Percentiles rank a stretch among this genome's conserved stretches.
Evolutionary conservation across 495 filamentous ascomycete genomes (phyloP).

Genomic region (Corynascus novoguineensis): DNA sequence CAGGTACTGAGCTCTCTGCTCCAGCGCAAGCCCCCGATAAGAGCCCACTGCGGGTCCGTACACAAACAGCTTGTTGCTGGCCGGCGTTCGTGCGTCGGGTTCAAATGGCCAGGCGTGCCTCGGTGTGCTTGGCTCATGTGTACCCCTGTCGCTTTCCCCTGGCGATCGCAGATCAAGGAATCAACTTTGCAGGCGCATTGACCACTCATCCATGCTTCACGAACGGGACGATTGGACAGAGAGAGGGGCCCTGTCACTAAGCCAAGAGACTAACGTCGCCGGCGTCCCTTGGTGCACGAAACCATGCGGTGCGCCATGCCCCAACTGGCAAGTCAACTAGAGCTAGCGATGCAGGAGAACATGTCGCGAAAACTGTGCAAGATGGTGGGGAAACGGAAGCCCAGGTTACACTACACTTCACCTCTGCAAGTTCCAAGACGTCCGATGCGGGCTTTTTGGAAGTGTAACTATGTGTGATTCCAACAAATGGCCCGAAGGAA

Average conservation of each 20-base stretch:
- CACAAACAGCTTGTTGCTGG: too few species aligned
- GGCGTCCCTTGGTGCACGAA: background rate
- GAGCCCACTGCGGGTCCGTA: too few species aligned
- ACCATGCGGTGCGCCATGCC: background rate
- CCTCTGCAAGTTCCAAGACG: too few species aligned
- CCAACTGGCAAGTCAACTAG: background rate
- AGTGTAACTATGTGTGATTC: background rate
- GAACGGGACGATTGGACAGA: background rate
- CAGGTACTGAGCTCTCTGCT: too few species aligned
- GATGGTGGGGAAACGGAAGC: background rate
- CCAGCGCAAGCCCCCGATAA: too few species aligned
- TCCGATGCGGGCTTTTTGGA: background rate
- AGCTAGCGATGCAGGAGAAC: conserved; percentile 8
- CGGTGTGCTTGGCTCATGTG: background rate
- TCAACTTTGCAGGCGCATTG: background rate
- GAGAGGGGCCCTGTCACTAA: conserved; percentile 5
- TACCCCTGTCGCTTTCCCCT: conserved; percentile 11
- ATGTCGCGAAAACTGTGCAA: background rate
- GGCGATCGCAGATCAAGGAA: conserved; percentile 10
- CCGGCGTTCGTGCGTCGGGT: too few species aligned
- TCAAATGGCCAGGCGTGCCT: background rate
- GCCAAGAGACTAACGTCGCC: background rate
- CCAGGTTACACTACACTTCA: too few species aligned
- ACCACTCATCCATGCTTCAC: background rate
- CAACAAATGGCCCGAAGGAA: too few species aligned